Conservation (phyloP, 768 basidiomycete genomes). For the Mycena amicta region DNA sequence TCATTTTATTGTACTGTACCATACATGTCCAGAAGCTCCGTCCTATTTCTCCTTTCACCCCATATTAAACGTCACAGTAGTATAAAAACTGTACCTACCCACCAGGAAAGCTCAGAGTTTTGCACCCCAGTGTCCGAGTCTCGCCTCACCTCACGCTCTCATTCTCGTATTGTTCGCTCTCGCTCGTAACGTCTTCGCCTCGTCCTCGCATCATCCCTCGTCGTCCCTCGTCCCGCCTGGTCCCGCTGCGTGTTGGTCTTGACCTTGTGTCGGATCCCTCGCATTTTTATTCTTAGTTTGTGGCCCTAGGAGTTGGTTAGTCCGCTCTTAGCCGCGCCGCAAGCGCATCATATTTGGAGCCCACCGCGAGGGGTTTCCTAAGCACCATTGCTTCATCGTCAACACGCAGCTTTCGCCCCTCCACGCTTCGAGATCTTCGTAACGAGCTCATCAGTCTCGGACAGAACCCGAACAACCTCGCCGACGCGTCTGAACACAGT, state of each 20-base stretch:
- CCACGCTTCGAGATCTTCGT: background rate
- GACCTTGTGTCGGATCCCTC: conserved; percentile 2
- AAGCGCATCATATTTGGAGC: conserved; percentile 18
- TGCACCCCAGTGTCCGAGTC: too few species aligned
- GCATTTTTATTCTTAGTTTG: background rate
- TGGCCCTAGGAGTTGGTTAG: too few species aligned
- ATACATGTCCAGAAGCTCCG: too few species aligned
- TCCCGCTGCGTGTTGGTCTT: background rate
- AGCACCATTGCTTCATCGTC: conserved; percentile 4
- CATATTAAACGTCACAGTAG: too few species aligned
- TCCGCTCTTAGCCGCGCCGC: conserved; percentile 18
- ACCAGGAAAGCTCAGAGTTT: too few species aligned
- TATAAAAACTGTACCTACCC: too few species aligned
- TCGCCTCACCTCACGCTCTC: too few species aligned
- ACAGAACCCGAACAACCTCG: background rate
- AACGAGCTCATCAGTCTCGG: background rate
- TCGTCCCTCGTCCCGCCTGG: background rate
- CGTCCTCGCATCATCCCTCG: background rate
- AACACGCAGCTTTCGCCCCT: background rate
- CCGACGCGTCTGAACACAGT: background rate
- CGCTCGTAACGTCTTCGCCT: background rate
- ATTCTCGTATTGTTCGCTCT: background rate
- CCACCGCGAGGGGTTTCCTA: conserved; percentile 19
- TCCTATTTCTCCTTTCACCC: too few species aligned
- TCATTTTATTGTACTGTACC: too few species aligned